These are phyloP conservation scores for Moesziomyces sp. DNA, from an alignment of 1,284 basidiomycete genomes.

Conservation along the genomic window DNA sequence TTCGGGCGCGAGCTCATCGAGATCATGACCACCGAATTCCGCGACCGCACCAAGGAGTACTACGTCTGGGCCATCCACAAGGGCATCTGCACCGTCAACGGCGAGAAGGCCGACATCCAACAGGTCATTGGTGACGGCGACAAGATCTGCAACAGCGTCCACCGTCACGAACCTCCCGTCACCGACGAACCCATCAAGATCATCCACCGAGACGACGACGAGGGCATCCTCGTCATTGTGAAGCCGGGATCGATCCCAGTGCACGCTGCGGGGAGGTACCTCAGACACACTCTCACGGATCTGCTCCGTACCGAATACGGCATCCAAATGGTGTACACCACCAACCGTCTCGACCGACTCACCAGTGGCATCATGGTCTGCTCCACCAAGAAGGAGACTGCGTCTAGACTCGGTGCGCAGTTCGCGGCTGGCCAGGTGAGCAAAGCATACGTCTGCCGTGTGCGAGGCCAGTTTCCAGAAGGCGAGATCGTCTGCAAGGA, in stretches of 20 bases:
- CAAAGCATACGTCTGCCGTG: constrained; percentile 63
- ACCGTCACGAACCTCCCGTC: constrained; percentile 95
- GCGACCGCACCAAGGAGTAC: constrained; percentile 69
- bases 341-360: constrained; percentile 91
- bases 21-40: constrained; percentile 68
- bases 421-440: constrained; percentile 77
- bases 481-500: constrained; percentile 84
- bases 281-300: constrained; percentile 74
- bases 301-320: constrained; percentile 87
- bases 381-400: constrained; percentile 79
- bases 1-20: constrained; percentile 78
- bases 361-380: constrained; percentile 97
- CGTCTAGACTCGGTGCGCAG: constrained; percentile 73
- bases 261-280: constrained; percentile 63
- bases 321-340: constrained; percentile 83
- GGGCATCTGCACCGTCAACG: constrained; percentile 95
- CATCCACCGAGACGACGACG: constrained; percentile 79
- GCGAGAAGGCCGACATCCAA: constrained; percentile 80
- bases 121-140: constrained; percentile 88
- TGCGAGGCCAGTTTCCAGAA: constrained; percentile 69
- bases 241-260: constrained; percentile 67
- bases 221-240: constrained; percentile 85
- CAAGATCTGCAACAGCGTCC: constrained; percentile 87
- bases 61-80: constrained; percentile 77
- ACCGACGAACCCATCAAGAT: constrained; percentile 86